Evolutionary conservation across 148 eudicot genomes (phyloP), one percentile per base, ranked within the genome.

Genomic region (Polygonum aviculare): DNA sequence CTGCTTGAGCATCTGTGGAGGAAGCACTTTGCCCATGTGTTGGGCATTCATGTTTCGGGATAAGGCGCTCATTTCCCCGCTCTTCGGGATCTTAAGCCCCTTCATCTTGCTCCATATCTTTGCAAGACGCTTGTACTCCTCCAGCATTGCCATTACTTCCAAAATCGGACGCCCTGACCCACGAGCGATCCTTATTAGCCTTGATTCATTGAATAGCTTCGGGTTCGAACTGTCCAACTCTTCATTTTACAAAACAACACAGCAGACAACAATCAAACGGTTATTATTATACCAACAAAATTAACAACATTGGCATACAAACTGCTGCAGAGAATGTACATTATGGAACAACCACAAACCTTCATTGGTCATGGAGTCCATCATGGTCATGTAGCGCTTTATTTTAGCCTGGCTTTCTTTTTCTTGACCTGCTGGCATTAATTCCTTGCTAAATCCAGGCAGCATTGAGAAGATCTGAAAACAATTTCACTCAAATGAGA

Each of bases 361-460:
- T 86, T 92, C 97, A 73, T 94, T 81, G 67, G 98, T 92, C 98
- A 94, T 94, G 50, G 98, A 94, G 77, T 94, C 97, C 98, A 95
- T 95, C 90, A 95, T 95, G 6, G 97, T 90, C 98, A 95, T 92
- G 77, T 92, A 95, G 31, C 96, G 91, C 85, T 95, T 92, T 50
- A 92, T 82, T 83, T 92, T 92, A 44, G 96, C 89, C 75, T 92
- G 98, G 79, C 98, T 92, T 88, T 92, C 96, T 76, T 95, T 90
- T 81, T 89, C 98, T 70, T 79, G 94, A 38, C 96, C 98, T 86
- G 91, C 81, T 39, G 97, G 94, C 97, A 92, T 89, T 51, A 94
- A 80, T 87, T 94, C 97, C 50, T 88, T 45, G 78, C 94, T 89
- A 72, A 92, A 89, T 78, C 96, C 97, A 67, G 98, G 97, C 78